Percentiles rank a stretch among this genome's conserved stretches.
phyloP scores from a whole-genome alignment of 2,329 filamentous ascomycete species.

The Sclerotinia spermophila region DNA sequence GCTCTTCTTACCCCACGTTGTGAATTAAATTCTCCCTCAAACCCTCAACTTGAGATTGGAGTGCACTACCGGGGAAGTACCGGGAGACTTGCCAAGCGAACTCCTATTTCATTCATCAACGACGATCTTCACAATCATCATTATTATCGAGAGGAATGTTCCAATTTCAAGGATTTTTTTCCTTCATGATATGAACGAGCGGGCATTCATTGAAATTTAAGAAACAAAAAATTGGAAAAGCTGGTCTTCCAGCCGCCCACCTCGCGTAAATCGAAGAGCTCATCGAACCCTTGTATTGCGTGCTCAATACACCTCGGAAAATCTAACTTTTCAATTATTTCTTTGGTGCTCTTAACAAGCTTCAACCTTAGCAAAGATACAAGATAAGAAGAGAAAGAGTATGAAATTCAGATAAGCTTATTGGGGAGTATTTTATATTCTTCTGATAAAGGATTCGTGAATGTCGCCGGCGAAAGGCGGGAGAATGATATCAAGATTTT shows the following conservation, averaged over 20 bases:
- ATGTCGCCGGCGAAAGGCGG: too few species aligned
- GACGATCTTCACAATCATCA: neutral
- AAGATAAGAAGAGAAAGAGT: neutral
- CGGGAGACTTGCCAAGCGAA: constrained; percentile 6
- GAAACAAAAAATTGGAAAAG: neutral
- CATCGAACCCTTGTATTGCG: constrained; percentile 18
- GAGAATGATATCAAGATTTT: neutral
- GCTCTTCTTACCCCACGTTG: neutral
- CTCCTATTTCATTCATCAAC: neutral
- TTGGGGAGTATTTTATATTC: neutral
- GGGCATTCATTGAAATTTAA: neutral
- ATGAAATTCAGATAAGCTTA: neutral
- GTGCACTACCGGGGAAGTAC: neutral
- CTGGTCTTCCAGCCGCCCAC: neutral
- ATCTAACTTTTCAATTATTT: neutral
- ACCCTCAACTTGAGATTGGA: neutral
- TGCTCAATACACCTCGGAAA: constrained; percentile 7
- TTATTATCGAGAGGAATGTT: neutral
- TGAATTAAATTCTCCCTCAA: neutral
- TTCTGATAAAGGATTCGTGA: neutral
- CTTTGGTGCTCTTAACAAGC: neutral
- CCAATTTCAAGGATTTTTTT: neutral
- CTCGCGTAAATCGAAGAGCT: constrained; percentile 18
- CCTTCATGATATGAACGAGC: neutral
- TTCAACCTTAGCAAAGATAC: neutral